Conservation (phyloP, 129 eudicot species). For the Silybum marianum region DNA sequence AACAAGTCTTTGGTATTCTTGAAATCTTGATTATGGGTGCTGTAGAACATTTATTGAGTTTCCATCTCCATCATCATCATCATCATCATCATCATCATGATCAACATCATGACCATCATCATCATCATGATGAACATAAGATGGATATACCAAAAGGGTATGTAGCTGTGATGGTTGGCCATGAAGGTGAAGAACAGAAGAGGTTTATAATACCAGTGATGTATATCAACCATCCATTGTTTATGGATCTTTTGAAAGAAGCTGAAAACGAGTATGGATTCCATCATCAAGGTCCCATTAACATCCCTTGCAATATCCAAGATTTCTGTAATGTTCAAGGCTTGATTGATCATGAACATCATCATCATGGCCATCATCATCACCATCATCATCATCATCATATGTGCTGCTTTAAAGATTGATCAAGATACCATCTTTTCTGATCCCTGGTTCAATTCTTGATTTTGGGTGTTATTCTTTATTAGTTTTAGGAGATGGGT, state of each 20-base stretch:
- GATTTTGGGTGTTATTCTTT: slow-evolving; percentile 16
- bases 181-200: slow-evolving; percentile 72
- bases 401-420: slow-evolving; percentile 61
- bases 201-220: slow-evolving; percentile 73
- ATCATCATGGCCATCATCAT: slow-evolving; percentile 36
- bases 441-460: background rate
- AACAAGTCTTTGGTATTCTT: slow-evolving; percentile 4
- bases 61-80: slow-evolving; percentile 53
- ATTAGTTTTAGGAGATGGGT: slow-evolving; percentile 13
- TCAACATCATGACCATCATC: slow-evolving; percentile 32
- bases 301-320: slow-evolving; percentile 78
- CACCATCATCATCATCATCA: slow-evolving; percentile 34
- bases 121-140: slow-evolving; percentile 33
- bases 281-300: slow-evolving; percentile 71
- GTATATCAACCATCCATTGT: slow-evolving; percentile 82
- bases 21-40: slow-evolving; percentile 51
- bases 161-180: slow-evolving; percentile 72
- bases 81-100: slow-evolving; percentile 43
- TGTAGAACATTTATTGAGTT: slow-evolving; percentile 49
- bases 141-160: slow-evolving; percentile 75
- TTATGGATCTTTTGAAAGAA: slow-evolving; percentile 69
- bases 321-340: slow-evolving; percentile 65
- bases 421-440: background rate
- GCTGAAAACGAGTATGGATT: slow-evolving; percentile 92
- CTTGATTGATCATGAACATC: slow-evolving; percentile 42